Conservation (phyloP, 192 early-diverging fungal genomes). For the Anaeromyces robustus region DNA sequence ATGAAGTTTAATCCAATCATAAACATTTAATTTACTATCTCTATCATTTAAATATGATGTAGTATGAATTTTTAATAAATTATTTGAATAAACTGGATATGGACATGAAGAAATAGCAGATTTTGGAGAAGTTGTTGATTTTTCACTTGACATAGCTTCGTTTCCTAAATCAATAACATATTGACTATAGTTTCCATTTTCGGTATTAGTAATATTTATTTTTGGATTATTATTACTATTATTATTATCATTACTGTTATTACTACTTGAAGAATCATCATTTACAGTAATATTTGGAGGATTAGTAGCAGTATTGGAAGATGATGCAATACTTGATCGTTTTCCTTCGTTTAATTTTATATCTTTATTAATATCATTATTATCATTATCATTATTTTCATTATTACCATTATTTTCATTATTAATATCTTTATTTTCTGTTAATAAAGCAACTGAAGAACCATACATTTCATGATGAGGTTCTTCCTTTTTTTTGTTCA, state of each 20-base stretch:
- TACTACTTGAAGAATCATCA: too few relatives aligned
- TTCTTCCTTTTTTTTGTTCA: neutral
- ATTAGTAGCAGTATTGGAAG: neutral
- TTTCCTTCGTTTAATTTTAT: neutral
- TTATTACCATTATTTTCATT: neutral
- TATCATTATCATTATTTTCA: too few relatives aligned
- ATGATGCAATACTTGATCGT: neutral
- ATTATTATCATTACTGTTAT: too few relatives aligned
- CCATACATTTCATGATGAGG: neutral
- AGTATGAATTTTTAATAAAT: constrained; percentile 14
- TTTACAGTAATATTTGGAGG: neutral
- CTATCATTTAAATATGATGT: constrained; percentile 14
- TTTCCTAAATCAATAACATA: neutral
- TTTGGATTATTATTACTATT: too few relatives aligned
- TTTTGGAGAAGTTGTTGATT: constrained; percentile 3
- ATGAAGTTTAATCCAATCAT: constrained; percentile 13
- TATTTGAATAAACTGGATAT: constrained; percentile 2
- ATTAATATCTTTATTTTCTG: neutral
- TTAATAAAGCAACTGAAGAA: neutral
- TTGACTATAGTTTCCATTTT: neutral
- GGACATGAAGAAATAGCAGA: constrained; percentile 1
- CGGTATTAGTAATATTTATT: too few relatives aligned
- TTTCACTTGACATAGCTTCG: neutral
- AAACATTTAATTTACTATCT: constrained; percentile 2
- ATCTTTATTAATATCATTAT: too few relatives aligned